Conservation (phyloP, 2,329 filamentous ascomycete species). For the Lecanicillium sp. region DNA sequence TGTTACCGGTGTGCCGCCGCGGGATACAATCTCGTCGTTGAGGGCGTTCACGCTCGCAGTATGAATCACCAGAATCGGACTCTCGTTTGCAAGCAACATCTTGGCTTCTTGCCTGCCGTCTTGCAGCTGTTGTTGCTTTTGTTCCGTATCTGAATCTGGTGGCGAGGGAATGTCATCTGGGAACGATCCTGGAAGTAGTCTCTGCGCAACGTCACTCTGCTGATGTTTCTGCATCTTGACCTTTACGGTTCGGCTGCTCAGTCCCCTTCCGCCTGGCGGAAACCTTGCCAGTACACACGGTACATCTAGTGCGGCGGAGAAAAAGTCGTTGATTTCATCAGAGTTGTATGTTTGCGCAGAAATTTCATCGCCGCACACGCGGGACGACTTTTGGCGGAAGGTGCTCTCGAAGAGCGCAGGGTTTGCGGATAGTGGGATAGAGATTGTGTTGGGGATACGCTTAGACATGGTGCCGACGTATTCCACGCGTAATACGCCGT, state of each 20-base stretch:
- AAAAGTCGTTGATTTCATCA: constrained; percentile 61
- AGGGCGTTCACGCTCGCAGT: constrained; percentile 69
- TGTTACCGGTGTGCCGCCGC: constrained; percentile 55
- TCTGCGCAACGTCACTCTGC: constrained; percentile 13
- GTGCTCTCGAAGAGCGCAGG: constrained; percentile 44
- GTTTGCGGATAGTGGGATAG: constrained; percentile 59
- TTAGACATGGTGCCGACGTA: constrained; percentile 28
- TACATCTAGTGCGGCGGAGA: constrained; percentile 64
- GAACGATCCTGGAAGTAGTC: constrained; percentile 43
- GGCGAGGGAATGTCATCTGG: constrained; percentile 42
- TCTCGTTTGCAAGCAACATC: constrained; percentile 86
- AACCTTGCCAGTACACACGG: constrained; percentile 81
- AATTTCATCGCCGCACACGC: constrained; percentile 77
- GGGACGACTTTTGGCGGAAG: constrained; percentile 42
- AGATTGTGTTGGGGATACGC: constrained; percentile 19
- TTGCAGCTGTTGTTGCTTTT: constrained; percentile 13
- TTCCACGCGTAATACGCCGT: constrained; percentile 55
- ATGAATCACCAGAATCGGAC: constrained; percentile 80
- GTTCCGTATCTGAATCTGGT: constrained; percentile 48
- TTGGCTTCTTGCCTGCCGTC: constrained; percentile 24
- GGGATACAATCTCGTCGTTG: constrained; percentile 60
- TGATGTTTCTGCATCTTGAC: constrained; percentile 57
- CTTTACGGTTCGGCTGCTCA: constrained; percentile 61
- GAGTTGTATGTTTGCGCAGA: constrained; percentile 62
- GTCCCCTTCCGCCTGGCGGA: constrained; percentile 54